Percentiles rank a stretch among this genome's conserved stretches.
Conservation (phyloP, 2,329 filamentous ascomycete genomes). For the Aspergillus carbonarius region DNA sequence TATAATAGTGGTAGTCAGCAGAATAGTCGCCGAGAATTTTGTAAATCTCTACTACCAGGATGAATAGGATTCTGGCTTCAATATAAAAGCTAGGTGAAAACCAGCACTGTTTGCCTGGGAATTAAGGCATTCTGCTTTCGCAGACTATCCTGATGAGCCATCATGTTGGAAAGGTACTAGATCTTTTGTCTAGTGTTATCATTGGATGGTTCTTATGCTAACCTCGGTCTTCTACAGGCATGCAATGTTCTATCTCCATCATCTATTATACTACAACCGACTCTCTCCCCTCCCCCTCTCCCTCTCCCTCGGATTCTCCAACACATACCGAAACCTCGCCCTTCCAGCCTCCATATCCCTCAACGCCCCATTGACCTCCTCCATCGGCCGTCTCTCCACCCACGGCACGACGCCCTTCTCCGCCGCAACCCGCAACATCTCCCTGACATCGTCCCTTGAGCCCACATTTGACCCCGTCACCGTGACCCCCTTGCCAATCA, state of each 20-base stretch:
- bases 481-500: slow-evolving; percentile 58
- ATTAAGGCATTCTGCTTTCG: no score
- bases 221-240: not conserved
- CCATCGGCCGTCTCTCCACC: slow-evolving; percentile 44
- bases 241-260: not conserved
- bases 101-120: no score
- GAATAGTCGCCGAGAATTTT: no score
- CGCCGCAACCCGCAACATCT: slow-evolving; percentile 46
- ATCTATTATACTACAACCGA: slow-evolving; percentile 25
- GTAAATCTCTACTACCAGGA: no score
- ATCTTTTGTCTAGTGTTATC: no score
- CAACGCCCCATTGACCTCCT: slow-evolving; percentile 44
- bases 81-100: no score
- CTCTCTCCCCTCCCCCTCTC: slow-evolving; percentile 23
- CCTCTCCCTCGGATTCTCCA: slow-evolving; percentile 34
- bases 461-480: slow-evolving; percentile 52
- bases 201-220: no score
- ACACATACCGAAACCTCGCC: slow-evolving; percentile 49
- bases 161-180: no score
- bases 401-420: slow-evolving; percentile 45
- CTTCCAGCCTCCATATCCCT: slow-evolving; percentile 47
- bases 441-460: slow-evolving; percentile 42
- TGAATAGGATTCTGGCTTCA: no score
- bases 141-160: no score
- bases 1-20: no score